A percentile compares a stretch with the other conserved stretches of the same genome.
These are phyloP conservation scores for Lentinula detonsa DNA, from an alignment of 768 basidiomycete genomes.

Conservation along the genomic window DNA sequence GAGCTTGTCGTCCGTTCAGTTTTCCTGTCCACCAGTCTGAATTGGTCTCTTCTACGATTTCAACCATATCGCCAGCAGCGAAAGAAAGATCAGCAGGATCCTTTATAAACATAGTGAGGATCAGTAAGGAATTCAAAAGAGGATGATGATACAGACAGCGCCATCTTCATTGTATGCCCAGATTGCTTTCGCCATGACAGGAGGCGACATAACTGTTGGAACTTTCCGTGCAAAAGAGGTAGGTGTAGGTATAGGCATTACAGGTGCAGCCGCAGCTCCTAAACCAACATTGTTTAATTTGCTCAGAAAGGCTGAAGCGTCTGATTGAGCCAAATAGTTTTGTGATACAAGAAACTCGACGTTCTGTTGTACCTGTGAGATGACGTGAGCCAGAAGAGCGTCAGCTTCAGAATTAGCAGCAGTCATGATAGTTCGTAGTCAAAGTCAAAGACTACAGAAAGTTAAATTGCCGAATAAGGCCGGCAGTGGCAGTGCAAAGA, in stretches of 20 bases:
- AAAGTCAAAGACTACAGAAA: slow-evolving; percentile 19
- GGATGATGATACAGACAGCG: slow-evolving; percentile 25
- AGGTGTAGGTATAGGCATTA: slow-evolving; percentile 1
- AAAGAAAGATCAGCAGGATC: slow-evolving; percentile 73
- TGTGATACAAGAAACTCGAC: slow-evolving; percentile 49
- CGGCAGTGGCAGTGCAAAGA: background rate
- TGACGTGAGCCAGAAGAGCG: slow-evolving; percentile 47
- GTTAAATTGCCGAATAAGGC: background rate
- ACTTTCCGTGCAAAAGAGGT: slow-evolving; percentile 1
- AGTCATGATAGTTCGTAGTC: background rate
- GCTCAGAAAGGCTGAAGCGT: slow-evolving; percentile 38
- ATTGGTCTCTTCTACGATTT: slow-evolving; percentile 68
- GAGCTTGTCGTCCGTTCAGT: slow-evolving; percentile 51
- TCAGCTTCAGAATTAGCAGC: slow-evolving; percentile 15
- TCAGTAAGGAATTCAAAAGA: background rate
- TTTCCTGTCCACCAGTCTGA: slow-evolving; percentile 86
- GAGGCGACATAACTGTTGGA: slow-evolving; percentile 16
- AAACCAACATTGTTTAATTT: slow-evolving; percentile 29
- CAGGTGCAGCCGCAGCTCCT: background rate
- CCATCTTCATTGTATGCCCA: slow-evolving; percentile 65
- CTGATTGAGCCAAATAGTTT: slow-evolving; percentile 37
- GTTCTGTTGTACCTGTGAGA: slow-evolving; percentile 49
- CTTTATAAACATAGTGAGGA: slow-evolving; percentile 26
- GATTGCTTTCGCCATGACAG: slow-evolving; percentile 43
- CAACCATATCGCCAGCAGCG: slow-evolving; percentile 64